Conservation (phyloP, 1,139 yeast genomes). For the Maudiozyma humilis region DNA sequence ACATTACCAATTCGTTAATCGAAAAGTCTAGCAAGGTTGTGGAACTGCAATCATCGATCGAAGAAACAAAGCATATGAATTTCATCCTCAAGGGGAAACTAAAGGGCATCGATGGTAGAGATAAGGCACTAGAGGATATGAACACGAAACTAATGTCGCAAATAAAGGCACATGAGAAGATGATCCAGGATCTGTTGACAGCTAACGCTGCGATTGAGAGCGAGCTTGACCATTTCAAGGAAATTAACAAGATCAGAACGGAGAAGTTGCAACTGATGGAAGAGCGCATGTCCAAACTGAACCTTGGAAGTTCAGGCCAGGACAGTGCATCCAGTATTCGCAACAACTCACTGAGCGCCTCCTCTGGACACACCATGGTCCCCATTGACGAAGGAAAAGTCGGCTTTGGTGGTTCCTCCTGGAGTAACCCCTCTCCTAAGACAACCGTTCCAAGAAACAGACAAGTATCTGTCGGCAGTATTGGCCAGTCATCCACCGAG, state of each 20-base stretch:
- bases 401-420: not conserved
- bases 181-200: constrained; percentile 13
- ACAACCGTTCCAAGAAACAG: constrained; percentile 1
- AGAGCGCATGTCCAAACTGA: constrained; percentile 8
- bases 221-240: constrained; percentile 13
- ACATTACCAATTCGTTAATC: constrained; percentile 14
- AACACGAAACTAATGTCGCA: constrained; percentile 19
- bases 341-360: constrained; percentile 10
- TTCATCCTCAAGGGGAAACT: constrained; percentile 10
- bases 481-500: constrained; percentile 12
- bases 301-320: not conserved
- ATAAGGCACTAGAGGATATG: constrained; percentile 16
- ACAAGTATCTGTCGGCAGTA: constrained; percentile 13
- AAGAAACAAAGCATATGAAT: constrained; percentile 14
- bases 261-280: constrained; percentile 16
- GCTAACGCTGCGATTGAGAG: constrained; percentile 14
- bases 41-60: constrained; percentile 17
- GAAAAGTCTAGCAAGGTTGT: constrained; percentile 22
- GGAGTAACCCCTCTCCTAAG: constrained; percentile 6
- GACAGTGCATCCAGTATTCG: constrained; percentile 1
- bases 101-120: constrained; percentile 10
- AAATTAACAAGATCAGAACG: constrained; percentile 11
- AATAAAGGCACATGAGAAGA: constrained; percentile 16
- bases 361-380: constrained; percentile 12
- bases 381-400: constrained; percentile 13